phyloP scores from a whole-genome alignment of 23 red algal genomes.

The Gracilaria vermiculophylla region DNA sequence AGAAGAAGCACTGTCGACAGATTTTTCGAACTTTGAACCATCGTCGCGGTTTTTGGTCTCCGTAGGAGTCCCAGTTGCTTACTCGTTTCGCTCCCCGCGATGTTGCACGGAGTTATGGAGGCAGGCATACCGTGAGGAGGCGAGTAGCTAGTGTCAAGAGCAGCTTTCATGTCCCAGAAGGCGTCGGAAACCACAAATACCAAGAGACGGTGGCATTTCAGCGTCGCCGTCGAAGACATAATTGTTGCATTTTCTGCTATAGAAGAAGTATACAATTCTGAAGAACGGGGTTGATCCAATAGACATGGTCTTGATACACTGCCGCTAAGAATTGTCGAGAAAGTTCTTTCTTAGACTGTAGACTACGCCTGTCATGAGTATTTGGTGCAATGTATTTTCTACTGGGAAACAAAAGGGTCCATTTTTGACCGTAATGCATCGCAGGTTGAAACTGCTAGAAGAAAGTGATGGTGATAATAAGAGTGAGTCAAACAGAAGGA shows the following conservation, averaged over 20 bases:
- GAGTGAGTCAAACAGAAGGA: not conserved
- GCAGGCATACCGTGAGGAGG: not conserved
- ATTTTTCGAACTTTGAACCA: not conserved
- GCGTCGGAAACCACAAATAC: too few relatives aligned
- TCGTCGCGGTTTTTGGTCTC: not conserved
- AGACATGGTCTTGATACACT: not conserved
- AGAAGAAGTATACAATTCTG: too few relatives aligned
- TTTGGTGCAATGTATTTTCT: conserved; percentile 11
- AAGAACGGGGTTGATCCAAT: too few relatives aligned
- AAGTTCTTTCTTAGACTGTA: not conserved
- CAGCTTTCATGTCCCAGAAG: too few relatives aligned
- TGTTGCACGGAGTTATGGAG: not conserved
- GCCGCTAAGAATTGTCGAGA: not conserved
- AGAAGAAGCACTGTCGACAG: not conserved
- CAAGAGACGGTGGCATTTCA: too few relatives aligned
- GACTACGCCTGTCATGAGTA: not conserved
- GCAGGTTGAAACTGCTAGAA: not conserved
- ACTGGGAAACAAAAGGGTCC: not conserved
- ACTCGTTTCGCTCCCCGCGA: not conserved
- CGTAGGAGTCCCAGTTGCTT: not conserved
- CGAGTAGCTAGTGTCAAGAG: not conserved
- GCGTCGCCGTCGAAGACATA: too few relatives aligned
- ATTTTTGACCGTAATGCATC: not conserved
- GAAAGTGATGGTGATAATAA: not conserved
- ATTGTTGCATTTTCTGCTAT: too few relatives aligned